Conservation (phyloP, 306 rosid genomes). For the Trichosanthes cucumerina region DNA sequence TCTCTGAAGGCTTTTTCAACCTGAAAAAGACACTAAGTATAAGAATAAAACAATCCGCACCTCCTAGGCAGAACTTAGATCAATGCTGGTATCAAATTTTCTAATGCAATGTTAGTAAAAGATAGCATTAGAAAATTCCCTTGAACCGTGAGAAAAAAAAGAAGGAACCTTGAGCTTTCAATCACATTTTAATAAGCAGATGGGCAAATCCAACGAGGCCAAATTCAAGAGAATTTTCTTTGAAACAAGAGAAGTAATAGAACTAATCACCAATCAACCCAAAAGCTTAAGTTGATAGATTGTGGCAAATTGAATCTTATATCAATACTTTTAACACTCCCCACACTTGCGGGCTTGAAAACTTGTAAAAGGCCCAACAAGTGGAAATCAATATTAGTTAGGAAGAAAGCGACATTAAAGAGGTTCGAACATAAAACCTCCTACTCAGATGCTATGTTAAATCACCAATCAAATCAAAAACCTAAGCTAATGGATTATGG, state of each 20-base stretch:
- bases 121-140: background rate
- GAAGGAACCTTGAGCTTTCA: background rate
- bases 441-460: no score
- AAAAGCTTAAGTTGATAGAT: no score
- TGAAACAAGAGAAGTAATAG: background rate
- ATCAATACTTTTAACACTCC: no score
- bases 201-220: background rate
- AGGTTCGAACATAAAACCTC: no score
- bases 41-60: background rate
- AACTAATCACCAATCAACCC: background rate
- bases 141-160: background rate
- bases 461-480: no score
- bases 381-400: no score
- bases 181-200: background rate
- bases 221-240: background rate
- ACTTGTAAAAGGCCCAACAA: no score
- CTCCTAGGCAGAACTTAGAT: background rate
- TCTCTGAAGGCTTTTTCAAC: constrained; percentile 98
- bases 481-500: no score
- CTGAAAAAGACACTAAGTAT: constrained; percentile 27
- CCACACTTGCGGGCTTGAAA: no score
- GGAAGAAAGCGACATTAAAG: no score
- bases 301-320: no score
- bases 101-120: background rate
- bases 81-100: background rate